A percentile compares a stretch with the other conserved stretches of the same genome.
phyloP scores from a whole-genome alignment of 148 eudicot genomes.

The Rheum nobile region DNA sequence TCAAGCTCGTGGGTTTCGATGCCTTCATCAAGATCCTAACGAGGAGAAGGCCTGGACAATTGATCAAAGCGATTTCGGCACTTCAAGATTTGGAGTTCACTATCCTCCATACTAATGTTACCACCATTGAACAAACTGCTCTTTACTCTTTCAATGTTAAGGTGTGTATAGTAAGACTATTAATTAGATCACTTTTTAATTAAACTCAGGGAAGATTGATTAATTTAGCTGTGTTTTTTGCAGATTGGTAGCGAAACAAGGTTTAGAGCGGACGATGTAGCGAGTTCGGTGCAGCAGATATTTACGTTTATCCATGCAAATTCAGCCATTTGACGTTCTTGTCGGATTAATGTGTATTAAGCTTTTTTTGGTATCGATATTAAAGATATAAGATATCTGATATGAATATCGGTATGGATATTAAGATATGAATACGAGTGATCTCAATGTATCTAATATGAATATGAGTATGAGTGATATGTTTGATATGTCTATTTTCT shows the following conservation, averaged over 20 bases:
- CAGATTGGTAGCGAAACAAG: constrained; percentile 56
- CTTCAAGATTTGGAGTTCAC: constrained; percentile 7
- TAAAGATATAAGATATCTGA: no score
- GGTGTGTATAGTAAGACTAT: background rate
- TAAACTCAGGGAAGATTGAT: background rate
- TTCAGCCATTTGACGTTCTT: background rate
- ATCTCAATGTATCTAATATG: no score
- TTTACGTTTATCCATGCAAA: constrained; percentile 67
- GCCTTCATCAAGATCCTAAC: constrained; percentile 2
- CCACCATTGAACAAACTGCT: background rate
- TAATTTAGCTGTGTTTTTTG: background rate
- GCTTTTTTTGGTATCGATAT: no score
- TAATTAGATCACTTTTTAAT: background rate
- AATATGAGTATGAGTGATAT: no score
- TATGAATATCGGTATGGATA: no score
- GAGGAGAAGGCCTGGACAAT: background rate
- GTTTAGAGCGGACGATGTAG: constrained; percentile 77
- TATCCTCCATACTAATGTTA: constrained; percentile 5
- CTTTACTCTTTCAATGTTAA: constrained; percentile 6
- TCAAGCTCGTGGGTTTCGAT: background rate
- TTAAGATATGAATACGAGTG: no score
- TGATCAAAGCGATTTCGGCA: background rate
- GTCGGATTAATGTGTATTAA: background rate
- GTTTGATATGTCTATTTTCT: no score
- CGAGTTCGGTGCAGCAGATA: constrained; percentile 65